These are phyloP conservation scores for Quercus variabilis DNA, from an alignment of 306 rosid species.

Conservation along the genomic window DNA sequence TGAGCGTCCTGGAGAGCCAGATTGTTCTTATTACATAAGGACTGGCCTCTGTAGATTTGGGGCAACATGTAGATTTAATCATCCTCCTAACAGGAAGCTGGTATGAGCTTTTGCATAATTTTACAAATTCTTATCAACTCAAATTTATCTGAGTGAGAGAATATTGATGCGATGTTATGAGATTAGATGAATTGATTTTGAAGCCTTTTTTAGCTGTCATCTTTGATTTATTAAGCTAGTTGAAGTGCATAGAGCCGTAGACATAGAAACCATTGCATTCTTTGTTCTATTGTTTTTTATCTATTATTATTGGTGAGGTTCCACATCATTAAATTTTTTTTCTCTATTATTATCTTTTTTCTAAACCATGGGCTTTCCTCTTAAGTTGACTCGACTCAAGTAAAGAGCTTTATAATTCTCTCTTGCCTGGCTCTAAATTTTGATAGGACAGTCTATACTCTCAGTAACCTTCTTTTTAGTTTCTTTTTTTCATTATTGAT, in stretches of 20 bases:
- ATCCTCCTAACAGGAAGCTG: slow-evolving; percentile 95
- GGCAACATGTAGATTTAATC: slow-evolving; percentile 91
- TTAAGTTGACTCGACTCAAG: neutral
- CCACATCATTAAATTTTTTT: too few relatives aligned
- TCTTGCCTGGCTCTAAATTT: neutral
- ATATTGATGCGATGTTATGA: neutral
- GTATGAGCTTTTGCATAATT: slow-evolving; percentile 45
- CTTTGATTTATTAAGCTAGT: neutral
- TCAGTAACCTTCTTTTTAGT: too few relatives aligned
- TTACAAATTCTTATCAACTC: slow-evolving; percentile 5
- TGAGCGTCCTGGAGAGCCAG: slow-evolving; percentile 90
- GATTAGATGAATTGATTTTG: neutral
- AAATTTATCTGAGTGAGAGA: neutral
- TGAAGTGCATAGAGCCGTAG: neutral
- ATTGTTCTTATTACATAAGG: slow-evolving; percentile 93
- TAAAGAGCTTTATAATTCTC: neutral
- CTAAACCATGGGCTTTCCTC: neutral
- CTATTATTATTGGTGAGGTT: neutral
- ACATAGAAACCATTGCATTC: slow-evolving; percentile 7
- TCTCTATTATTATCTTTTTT: neutral
- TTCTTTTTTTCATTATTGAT: too few relatives aligned
- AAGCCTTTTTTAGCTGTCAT: neutral
- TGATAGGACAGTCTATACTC: too few relatives aligned
- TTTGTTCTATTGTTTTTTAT: neutral
- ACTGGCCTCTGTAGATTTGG: slow-evolving; percentile 98